phyloP scores from a whole-genome alignment of 805 yeast genomes.

The Sugiyamaella americana region DNA sequence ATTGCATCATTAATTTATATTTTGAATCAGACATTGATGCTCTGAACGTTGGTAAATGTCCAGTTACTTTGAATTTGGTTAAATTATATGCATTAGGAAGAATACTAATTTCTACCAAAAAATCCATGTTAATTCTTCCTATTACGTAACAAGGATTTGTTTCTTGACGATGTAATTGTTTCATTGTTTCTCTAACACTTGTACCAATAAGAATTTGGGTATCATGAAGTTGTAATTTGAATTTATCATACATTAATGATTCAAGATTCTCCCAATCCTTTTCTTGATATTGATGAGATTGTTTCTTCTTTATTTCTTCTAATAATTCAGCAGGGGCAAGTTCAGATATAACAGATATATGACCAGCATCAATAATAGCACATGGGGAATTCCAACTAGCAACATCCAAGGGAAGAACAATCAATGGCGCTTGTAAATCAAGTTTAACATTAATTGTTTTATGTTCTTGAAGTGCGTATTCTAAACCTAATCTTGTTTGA shows the following conservation, averaged over 20 bases:
- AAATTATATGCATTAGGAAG: slow-evolving; percentile 72
- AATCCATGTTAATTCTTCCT: slow-evolving; percentile 67
- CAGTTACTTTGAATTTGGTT: slow-evolving; percentile 67
- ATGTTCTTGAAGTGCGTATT: slow-evolving; percentile 91
- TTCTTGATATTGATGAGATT: slow-evolving; percentile 47
- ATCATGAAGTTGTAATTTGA: slow-evolving; percentile 67
- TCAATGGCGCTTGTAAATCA: slow-evolving; percentile 90
- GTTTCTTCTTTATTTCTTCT: slow-evolving; percentile 55
- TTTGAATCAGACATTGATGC: slow-evolving; percentile 82
- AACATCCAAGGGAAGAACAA: slow-evolving; percentile 80
- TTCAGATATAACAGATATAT: slow-evolving; percentile 76
- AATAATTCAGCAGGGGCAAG: slow-evolving; percentile 65
- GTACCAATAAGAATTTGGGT: slow-evolving; percentile 88
- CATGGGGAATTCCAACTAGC: slow-evolving; percentile 79
- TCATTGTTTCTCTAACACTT: slow-evolving; percentile 67
- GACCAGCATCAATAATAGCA: slow-evolving; percentile 92
- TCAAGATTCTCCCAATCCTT: slow-evolving; percentile 74
- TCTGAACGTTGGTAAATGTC: slow-evolving; percentile 64
- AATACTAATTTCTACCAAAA: slow-evolving; percentile 75
- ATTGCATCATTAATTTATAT: slow-evolving; percentile 77
- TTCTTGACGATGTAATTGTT: slow-evolving; percentile 48
- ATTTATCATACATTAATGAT: slow-evolving; percentile 84
- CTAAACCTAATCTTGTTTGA: slow-evolving; percentile 86
- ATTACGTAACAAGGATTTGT: slow-evolving; percentile 54
- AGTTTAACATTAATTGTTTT: slow-evolving; percentile 79